Evolutionary conservation across 129 eudicot genomes (phyloP).

Genomic region (Calendula officinalis): DNA sequence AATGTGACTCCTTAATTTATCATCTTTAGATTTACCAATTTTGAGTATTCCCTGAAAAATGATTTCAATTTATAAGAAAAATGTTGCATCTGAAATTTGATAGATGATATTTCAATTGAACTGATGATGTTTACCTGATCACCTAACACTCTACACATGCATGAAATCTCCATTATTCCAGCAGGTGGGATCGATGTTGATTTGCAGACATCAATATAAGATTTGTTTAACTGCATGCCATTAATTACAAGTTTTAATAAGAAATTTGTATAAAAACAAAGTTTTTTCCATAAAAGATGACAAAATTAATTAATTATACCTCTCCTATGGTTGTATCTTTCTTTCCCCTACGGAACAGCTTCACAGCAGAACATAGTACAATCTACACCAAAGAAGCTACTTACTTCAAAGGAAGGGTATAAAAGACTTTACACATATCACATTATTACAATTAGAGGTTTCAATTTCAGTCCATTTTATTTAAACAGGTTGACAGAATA

Average conservation of each 20-base stretch:
- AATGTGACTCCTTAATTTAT: slow-evolving; percentile 68
- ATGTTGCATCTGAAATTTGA: neutral
- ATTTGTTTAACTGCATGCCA: slow-evolving; percentile 76
- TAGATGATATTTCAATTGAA: neutral
- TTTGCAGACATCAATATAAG: slow-evolving; percentile 76
- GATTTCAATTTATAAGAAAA: neutral
- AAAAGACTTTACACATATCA: neutral
- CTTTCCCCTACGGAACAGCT: slow-evolving; percentile 77
- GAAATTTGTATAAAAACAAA: neutral
- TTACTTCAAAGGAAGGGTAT: neutral
- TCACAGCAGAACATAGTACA: slow-evolving; percentile 85
- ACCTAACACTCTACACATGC: slow-evolving; percentile 83
- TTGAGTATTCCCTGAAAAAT: slow-evolving; percentile 76
- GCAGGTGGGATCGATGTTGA: slow-evolving; percentile 70
- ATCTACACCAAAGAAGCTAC: slow-evolving; percentile 45
- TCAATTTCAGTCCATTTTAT: neutral
- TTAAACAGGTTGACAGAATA: neutral
- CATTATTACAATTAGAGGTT: neutral
- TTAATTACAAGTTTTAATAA: slow-evolving; percentile 6
- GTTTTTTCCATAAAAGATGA: neutral
- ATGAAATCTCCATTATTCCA: slow-evolving; percentile 76
- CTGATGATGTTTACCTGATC: slow-evolving; percentile 64
- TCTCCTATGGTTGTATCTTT: slow-evolving; percentile 85
- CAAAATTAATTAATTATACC: slow-evolving; percentile 42
- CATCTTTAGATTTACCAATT: slow-evolving; percentile 77